Percentiles rank a stretch among this genome's conserved stretches.
These are phyloP conservation scores for Hyphodiscus sp. DNA, from an alignment of 2,329 filamentous ascomycete genomes.

Conservation along the genomic window DNA sequence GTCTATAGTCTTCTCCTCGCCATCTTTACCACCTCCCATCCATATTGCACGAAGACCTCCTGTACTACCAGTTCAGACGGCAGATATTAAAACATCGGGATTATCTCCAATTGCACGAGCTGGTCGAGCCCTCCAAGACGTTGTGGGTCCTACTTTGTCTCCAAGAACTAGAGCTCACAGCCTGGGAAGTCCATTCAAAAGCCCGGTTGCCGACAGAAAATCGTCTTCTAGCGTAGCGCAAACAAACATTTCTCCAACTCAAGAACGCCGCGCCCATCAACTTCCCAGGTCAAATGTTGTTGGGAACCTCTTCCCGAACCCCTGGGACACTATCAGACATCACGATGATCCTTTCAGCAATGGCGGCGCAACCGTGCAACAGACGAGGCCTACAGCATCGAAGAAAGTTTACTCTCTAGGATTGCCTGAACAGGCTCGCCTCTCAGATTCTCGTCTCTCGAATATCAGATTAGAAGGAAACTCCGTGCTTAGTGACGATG, in stretches of 20 bases:
- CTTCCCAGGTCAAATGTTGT: constrained; percentile 20
- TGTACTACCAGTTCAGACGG: constrained; percentile 4
- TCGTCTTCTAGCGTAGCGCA: constrained; percentile 18
- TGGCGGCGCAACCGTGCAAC: constrained; percentile 1
- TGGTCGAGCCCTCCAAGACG: constrained; percentile 30
- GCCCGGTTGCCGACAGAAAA: constrained; percentile 22
- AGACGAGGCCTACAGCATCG: constrained; percentile 19
- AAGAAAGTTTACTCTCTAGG: constrained; percentile 21
- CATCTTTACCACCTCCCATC: constrained; percentile 26
- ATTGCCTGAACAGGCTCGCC: constrained; percentile 9
- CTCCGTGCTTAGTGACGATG: constrained; percentile 18
- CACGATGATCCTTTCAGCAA: constrained; percentile 24
- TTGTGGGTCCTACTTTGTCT: constrained; percentile 26
- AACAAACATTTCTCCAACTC: constrained; percentile 3
- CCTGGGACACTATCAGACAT: constrained; percentile 7
- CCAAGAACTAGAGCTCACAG: constrained; percentile 27
- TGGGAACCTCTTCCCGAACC: constrained; percentile 12
- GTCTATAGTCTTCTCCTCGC: constrained; percentile 30
- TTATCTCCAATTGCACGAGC: constrained; percentile 27
- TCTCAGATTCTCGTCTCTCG: constrained; percentile 13
- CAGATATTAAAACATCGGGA: constrained; percentile 14
- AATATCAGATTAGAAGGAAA: constrained; percentile 8
- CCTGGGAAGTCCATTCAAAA: constrained; percentile 30
- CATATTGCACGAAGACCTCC: constrained; percentile 13
- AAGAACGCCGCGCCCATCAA: constrained; percentile 13